Evolutionary conservation across 2,329 filamentous ascomycete species (phyloP).

Genomic region (Diaporthe destruens): DNA sequence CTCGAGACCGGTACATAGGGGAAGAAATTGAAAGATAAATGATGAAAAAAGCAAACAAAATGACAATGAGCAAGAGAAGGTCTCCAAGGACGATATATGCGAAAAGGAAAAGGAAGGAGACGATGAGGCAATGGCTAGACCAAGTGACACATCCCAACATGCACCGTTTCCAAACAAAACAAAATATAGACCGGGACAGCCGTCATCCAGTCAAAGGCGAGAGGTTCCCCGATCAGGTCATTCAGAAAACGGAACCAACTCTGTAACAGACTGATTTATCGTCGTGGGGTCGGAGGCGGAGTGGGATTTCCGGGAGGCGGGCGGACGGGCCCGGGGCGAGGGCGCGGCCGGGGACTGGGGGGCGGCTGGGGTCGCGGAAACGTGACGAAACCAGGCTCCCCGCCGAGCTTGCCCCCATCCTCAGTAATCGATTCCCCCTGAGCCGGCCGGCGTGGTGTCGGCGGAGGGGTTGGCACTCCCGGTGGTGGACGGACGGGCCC

Average conservation of each 20-base stretch:
- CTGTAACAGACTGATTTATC: not conserved
- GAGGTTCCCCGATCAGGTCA: no score
- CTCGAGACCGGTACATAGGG: not conserved
- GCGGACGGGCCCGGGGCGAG: constrained; percentile 35
- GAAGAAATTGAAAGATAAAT: not conserved
- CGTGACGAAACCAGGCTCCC: not conserved
- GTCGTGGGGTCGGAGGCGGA: constrained; percentile 37
- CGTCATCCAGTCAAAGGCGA: not conserved
- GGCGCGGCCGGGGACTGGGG: constrained; percentile 34
- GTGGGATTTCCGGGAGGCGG: constrained; percentile 39
- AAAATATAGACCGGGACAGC: not conserved
- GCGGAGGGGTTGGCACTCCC: constrained; percentile 36
- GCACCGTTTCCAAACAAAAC: not conserved
- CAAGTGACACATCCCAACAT: not conserved
- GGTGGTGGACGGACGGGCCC: constrained; percentile 36
- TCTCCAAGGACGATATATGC: not conserved
- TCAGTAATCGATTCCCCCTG: not conserved
- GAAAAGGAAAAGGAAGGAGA: not conserved
- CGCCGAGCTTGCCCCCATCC: not conserved
- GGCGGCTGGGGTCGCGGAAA: constrained; percentile 35
- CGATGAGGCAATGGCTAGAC: not conserved
- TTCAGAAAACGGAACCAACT: not conserved
- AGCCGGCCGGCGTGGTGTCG: constrained; percentile 30
- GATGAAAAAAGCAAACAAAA: not conserved
- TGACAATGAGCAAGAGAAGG: not conserved